These are phyloP conservation scores for Iberis pinnata DNA, from an alignment of 345 rosid genomes.

Conservation along the genomic window DNA sequence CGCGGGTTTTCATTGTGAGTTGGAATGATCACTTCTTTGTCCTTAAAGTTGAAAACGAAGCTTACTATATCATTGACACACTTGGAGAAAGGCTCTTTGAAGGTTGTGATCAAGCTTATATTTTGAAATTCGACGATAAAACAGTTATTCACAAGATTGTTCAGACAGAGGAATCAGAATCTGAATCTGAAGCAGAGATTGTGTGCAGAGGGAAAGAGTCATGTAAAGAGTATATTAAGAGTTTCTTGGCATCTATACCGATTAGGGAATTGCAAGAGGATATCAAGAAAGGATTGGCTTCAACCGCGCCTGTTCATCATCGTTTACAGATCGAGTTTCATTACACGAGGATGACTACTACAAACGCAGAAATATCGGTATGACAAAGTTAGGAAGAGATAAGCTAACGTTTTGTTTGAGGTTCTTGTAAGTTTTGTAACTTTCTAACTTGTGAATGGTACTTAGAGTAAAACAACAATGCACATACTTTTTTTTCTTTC, in stretches of 20 bases:
- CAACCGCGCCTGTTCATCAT: conserved; percentile 54
- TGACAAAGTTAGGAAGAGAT: conserved; percentile 14
- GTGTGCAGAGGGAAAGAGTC: conserved; percentile 44
- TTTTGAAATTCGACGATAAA: conserved; percentile 46
- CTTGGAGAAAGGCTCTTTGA: conserved; percentile 62
- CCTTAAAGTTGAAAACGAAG: conserved; percentile 51
- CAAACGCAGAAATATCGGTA: not conserved
- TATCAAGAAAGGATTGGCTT: conserved; percentile 50
- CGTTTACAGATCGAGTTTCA: conserved; percentile 63
- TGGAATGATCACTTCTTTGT: conserved; percentile 75
- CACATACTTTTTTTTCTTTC: too few relatives aligned
- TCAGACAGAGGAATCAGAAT: conserved; percentile 4
- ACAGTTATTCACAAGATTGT: conserved; percentile 31
- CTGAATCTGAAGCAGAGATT: conserved; percentile 21
- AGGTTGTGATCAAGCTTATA: conserved; percentile 55
- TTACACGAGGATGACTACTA: conserved; percentile 33
- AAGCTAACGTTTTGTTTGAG: conserved; percentile 12
- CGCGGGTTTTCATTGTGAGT: conserved; percentile 47
- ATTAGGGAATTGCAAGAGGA: conserved; percentile 52
- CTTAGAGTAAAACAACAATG: too few relatives aligned
- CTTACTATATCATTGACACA: conserved; percentile 61
- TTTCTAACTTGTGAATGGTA: conserved; percentile 16
- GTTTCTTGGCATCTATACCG: conserved; percentile 62
- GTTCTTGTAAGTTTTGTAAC: conserved; percentile 12
- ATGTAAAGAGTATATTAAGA: conserved; percentile 64